Evolutionary conservation across 148 eudicot species (phyloP).

Genomic region (Agrostemma githago): DNA sequence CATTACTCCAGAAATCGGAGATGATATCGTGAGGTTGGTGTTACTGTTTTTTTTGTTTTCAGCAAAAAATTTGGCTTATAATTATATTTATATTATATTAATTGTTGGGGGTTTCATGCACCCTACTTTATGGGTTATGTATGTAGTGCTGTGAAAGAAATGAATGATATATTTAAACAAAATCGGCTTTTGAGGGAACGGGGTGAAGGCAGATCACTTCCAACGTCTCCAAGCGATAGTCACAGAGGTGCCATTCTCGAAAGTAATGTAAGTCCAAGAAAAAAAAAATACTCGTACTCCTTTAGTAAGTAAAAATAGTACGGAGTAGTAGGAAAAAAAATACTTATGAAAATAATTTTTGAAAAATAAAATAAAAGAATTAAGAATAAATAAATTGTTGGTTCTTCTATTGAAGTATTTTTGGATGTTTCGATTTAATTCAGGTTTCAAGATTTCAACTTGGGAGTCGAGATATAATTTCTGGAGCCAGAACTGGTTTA

Average conservation of each 20-base stretch:
- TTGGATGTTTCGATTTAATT: not conserved
- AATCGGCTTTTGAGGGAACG: conserved; percentile 71
- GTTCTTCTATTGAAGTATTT: not conserved
- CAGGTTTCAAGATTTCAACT: conserved; percentile 52
- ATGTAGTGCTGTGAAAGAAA: conserved; percentile 91
- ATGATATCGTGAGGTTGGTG: conserved; percentile 89
- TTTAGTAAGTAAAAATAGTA: too few relatives aligned
- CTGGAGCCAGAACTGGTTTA: conserved; percentile 47
- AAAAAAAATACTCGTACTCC: too few relatives aligned
- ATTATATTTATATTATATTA: not conserved
- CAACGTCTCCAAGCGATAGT: conserved; percentile 46
- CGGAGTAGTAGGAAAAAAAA: too few relatives aligned
- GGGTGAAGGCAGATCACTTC: conserved; percentile 52
- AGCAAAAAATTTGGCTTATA: not conserved
- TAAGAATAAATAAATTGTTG: not conserved
- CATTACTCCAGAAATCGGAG: conserved; percentile 97
- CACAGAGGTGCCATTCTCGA: conserved; percentile 38
- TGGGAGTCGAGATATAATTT: conserved; percentile 45
- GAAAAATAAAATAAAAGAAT: too few relatives aligned
- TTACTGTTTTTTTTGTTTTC: not conserved
- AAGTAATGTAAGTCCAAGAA: conserved; percentile 49
- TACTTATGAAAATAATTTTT: too few relatives aligned
- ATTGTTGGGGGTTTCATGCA: not conserved
- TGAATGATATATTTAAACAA: conserved; percentile 95
- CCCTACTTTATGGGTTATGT: conserved; percentile 12